Conservation (phyloP, 208 protist genomes). For the Herpetomonas tarakana region DNA sequence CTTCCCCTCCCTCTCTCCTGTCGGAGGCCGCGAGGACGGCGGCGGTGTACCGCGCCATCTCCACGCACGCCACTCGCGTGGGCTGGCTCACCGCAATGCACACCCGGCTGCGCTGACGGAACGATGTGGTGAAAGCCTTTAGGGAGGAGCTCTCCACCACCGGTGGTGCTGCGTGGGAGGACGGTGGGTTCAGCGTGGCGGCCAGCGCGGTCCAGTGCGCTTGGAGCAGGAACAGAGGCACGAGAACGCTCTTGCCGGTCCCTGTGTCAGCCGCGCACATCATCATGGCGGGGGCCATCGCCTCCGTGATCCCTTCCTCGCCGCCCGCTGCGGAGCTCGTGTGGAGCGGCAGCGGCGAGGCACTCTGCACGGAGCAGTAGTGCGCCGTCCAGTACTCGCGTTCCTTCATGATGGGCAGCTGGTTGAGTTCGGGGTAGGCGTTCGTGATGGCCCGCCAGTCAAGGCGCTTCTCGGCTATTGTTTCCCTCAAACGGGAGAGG, state of each 20-base stretch:
- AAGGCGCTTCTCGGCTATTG: slow-evolving; percentile 12
- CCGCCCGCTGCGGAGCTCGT: neutral
- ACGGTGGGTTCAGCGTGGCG: slow-evolving; percentile 12
- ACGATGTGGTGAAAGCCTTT: slow-evolving; percentile 28
- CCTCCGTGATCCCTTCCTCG: no score
- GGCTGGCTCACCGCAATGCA: slow-evolving; percentile 82
- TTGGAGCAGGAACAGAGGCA: slow-evolving; percentile 66
- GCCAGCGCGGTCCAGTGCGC: slow-evolving; percentile 56
- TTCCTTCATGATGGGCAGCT: slow-evolving; percentile 29
- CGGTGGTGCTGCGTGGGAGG: neutral
- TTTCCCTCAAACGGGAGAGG: neutral
- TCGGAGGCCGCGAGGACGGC: slow-evolving; percentile 13
- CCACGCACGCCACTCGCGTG: slow-evolving; percentile 68
- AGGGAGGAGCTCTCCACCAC: slow-evolving; percentile 9
- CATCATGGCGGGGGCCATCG: slow-evolving; percentile 19
- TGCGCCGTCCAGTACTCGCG: slow-evolving; percentile 26
- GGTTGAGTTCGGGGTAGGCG: slow-evolving; percentile 15
- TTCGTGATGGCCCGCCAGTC: slow-evolving; percentile 17
- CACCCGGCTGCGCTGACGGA: slow-evolving; percentile 43
- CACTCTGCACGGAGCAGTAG: slow-evolving; percentile 14
- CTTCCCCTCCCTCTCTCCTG: neutral
- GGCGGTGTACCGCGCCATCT: slow-evolving; percentile 49
- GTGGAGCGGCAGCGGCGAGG: slow-evolving; percentile 4
- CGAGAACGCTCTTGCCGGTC: slow-evolving; percentile 66
- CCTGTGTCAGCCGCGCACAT: slow-evolving; percentile 63